Evolutionary conservation across 23 red algal species (phyloP).

Genomic region (Gracilariopsis chorda): DNA sequence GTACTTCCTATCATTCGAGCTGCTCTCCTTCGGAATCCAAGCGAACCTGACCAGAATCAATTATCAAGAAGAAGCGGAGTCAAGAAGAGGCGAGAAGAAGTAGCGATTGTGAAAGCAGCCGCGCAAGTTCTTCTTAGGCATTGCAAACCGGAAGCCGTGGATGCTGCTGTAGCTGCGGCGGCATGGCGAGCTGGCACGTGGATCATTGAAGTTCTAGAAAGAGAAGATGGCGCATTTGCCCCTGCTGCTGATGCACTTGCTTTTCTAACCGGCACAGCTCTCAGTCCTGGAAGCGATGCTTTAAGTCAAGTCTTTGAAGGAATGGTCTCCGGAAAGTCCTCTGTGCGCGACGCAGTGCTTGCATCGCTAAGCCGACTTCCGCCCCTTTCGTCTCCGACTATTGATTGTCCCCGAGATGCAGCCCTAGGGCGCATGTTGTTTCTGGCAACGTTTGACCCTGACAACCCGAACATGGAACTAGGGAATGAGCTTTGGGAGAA

Average conservation of each 20-base stretch:
- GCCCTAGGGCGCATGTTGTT: conserved; percentile 71
- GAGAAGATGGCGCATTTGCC: conserved; percentile 70
- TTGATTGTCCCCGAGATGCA: conserved; percentile 41
- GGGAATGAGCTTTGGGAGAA: conserved; percentile 66
- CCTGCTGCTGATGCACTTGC: conserved; percentile 65
- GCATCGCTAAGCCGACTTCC: conserved; percentile 53
- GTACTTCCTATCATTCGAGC: conserved; percentile 51
- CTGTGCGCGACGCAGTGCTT: conserved; percentile 79
- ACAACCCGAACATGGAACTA: conserved; percentile 50
- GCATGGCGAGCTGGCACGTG: conserved; percentile 49
- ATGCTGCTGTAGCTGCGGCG: conserved; percentile 68
- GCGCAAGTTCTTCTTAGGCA: conserved; percentile 61
- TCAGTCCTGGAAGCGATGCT: conserved; percentile 44
- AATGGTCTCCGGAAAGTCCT: conserved; percentile 75
- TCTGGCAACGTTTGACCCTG: conserved; percentile 69
- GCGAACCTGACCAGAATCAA: background rate
- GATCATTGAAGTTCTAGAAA: conserved; percentile 64
- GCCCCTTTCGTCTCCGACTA: conserved; percentile 28
- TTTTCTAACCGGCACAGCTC: conserved; percentile 41
- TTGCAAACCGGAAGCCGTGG: conserved; percentile 52
- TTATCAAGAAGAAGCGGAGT: conserved; percentile 16
- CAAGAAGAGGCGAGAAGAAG: conserved; percentile 4
- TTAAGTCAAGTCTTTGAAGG: conserved; percentile 65
- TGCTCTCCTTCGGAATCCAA: conserved; percentile 30
- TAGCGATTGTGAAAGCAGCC: conserved; percentile 42